Conservation (phyloP, 768 basidiomycete genomes). For the Calocybe cyanea region DNA sequence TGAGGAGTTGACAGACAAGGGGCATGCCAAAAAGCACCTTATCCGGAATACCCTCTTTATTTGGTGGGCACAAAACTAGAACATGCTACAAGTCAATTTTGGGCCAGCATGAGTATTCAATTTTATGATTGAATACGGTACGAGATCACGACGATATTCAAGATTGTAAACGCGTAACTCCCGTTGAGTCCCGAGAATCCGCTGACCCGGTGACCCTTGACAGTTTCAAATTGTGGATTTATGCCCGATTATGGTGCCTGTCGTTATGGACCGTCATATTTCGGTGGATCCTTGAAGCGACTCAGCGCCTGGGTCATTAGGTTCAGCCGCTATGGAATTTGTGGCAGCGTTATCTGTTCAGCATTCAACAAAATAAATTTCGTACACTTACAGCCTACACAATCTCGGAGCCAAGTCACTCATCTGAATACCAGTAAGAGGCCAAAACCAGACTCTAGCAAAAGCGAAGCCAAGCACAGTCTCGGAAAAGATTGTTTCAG, state of each 20-base stretch:
- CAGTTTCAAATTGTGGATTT: slow-evolving; percentile 5
- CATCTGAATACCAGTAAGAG: too few relatives aligned
- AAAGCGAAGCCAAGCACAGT: too few relatives aligned
- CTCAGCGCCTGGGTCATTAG: too few relatives aligned
- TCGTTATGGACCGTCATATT: slow-evolving; percentile 9
- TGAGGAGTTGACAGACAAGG: slow-evolving; percentile 5
- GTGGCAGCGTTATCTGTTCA: too few relatives aligned
- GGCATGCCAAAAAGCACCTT: not conserved
- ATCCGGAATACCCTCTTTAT: too few relatives aligned
- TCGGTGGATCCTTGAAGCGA: too few relatives aligned
- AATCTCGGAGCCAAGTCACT: not conserved
- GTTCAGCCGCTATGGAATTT: too few relatives aligned
- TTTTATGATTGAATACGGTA: too few relatives aligned
- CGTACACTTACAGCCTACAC: not conserved
- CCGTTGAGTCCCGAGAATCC: slow-evolving; percentile 3
- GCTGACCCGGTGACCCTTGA: slow-evolving; percentile 11
- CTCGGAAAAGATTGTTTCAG: too few relatives aligned
- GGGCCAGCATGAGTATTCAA: too few relatives aligned
- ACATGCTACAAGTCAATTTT: not conserved
- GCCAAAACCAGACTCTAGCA: too few relatives aligned
- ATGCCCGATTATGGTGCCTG: slow-evolving; percentile 4
- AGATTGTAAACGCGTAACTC: not conserved
- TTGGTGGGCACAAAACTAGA: not conserved
- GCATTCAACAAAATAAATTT: not conserved
- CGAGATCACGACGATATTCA: too few relatives aligned